Conservation (phyloP, 1,284 basidiomycete genomes). For the Jaminaea rosea region DNA sequence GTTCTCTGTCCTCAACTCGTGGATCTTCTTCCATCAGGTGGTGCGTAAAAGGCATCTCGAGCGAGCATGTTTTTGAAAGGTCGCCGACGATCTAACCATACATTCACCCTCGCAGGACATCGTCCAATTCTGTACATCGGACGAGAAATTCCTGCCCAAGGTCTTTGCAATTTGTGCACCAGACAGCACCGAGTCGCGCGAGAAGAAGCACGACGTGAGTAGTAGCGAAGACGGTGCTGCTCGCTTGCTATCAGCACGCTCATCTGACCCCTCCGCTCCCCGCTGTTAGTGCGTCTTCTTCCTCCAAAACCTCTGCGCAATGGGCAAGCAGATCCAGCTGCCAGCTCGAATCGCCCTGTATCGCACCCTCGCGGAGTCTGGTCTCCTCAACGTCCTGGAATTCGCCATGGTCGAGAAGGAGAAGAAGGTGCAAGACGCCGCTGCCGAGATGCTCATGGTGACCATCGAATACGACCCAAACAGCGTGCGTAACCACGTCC, state of each 20-base stretch:
- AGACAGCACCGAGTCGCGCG: slow-evolving; percentile 10
- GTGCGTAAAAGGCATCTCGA: too few species aligned
- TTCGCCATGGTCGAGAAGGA: slow-evolving; percentile 54
- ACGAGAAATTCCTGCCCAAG: slow-evolving; percentile 65
- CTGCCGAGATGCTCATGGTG: slow-evolving; percentile 75
- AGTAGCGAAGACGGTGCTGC: too few species aligned
- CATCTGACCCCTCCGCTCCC: too few species aligned
- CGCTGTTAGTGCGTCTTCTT: slow-evolving; percentile 59
- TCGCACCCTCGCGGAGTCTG: slow-evolving; percentile 76
- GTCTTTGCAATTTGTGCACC: slow-evolving; percentile 63
- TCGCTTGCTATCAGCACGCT: too few species aligned
- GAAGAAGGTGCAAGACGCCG: slow-evolving; percentile 62
- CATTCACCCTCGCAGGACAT: too few species aligned
- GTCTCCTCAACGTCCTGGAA: slow-evolving; percentile 78
- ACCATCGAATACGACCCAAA: slow-evolving; percentile 85
- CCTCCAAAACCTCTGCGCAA: slow-evolving; percentile 81
- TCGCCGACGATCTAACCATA: too few species aligned
- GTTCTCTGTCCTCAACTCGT: slow-evolving; percentile 90
- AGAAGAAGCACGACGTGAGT: slow-evolving; percentile 9
- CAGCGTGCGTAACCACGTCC: slow-evolving; percentile 71
- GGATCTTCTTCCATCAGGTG: slow-evolving; percentile 97
- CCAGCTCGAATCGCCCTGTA: slow-evolving; percentile 79
- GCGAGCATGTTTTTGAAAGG: too few species aligned
- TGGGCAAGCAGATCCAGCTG: slow-evolving; percentile 93
- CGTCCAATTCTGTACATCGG: slow-evolving; percentile 75